Conservation (phyloP, 2,329 filamentous ascomycete genomes). For the Orbilia ellipsospora region DNA sequence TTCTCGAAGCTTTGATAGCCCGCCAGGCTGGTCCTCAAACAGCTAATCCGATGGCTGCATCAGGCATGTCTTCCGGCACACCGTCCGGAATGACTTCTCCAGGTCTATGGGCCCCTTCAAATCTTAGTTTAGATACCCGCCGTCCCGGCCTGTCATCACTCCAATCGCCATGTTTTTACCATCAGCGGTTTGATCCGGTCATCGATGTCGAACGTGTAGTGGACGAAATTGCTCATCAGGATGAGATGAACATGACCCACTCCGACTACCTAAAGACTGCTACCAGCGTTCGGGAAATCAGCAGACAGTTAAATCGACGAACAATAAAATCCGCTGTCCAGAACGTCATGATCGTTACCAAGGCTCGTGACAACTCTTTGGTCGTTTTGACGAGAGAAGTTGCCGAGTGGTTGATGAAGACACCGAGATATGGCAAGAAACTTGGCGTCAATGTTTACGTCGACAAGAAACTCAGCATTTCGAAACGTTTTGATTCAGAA, state of each 20-base stretch:
- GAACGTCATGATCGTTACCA: slow-evolving; percentile 98
- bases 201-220: slow-evolving; percentile 95
- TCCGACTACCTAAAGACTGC: slow-evolving; percentile 94
- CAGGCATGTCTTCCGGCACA: slow-evolving; percentile 7
- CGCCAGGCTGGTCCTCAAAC: slow-evolving; percentile 52
- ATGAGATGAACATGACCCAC: slow-evolving; percentile 89
- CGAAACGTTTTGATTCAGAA: slow-evolving; percentile 84
- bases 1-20: slow-evolving; percentile 51
- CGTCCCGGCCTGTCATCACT: slow-evolving; percentile 65
- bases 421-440: slow-evolving; percentile 87
- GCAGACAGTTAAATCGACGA: slow-evolving; percentile 89
- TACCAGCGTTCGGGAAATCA: slow-evolving; percentile 92
- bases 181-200: slow-evolving; percentile 94
- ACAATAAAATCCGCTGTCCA: slow-evolving; percentile 91
- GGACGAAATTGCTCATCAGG: slow-evolving; percentile 83
- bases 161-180: slow-evolving; percentile 96
- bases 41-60: slow-evolving; percentile 49
- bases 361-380: slow-evolving; percentile 92
- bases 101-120: slow-evolving; percentile 39
- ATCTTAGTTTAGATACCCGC: slow-evolving; percentile 60
- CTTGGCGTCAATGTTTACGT: slow-evolving; percentile 97
- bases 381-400: slow-evolving; percentile 90
- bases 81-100: slow-evolving; percentile 14
- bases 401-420: slow-evolving; percentile 85
- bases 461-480: slow-evolving; percentile 90